Conservation (phyloP, 2,329 filamentous ascomycete species). For the Pseudocercospora musae region DNA sequence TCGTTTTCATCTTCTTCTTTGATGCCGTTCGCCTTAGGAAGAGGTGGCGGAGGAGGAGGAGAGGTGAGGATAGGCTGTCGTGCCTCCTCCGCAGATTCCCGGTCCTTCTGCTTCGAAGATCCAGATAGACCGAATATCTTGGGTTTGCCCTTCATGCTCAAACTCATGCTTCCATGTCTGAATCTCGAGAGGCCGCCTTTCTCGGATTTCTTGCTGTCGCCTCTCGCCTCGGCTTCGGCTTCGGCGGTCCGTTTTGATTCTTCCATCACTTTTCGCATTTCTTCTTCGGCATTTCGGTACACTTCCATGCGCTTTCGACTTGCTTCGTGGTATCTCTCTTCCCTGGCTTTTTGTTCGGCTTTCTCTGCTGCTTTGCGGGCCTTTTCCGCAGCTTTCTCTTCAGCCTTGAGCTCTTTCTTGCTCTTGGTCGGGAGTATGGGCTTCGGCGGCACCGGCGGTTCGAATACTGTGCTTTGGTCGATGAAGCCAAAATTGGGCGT, state of each 20-base stretch:
- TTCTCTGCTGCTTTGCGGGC: conserved; percentile 58
- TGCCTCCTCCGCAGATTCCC: conserved; percentile 50
- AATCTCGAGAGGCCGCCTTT: conserved; percentile 59
- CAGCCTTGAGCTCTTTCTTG: conserved; percentile 64
- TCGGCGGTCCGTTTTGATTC: conserved; percentile 62
- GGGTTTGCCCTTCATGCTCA: conserved; percentile 59
- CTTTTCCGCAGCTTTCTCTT: conserved; percentile 56
- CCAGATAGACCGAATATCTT: conserved; percentile 29
- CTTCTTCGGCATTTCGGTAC: conserved; percentile 59
- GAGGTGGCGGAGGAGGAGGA: neutral
- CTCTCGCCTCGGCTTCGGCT: conserved; percentile 46
- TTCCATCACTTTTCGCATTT: conserved; percentile 62
- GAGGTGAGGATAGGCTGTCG: neutral
- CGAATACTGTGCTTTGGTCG: conserved; percentile 30
- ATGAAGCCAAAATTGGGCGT: conserved; percentile 46
- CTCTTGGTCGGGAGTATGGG: conserved; percentile 52
- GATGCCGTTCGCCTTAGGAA: neutral
- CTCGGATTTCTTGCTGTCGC: conserved; percentile 5
- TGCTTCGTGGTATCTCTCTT: conserved; percentile 34
- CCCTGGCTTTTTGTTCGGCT: conserved; percentile 51
- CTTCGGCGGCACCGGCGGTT: conserved; percentile 45
- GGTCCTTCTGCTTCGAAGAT: conserved; percentile 25
- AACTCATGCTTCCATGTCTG: conserved; percentile 67
- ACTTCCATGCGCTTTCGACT: conserved; percentile 50
- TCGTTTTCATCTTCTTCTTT: neutral